A percentile compares a stretch with the other conserved stretches of the same genome.
phyloP scores from a whole-genome alignment of 192 early-diverging fungal genomes.

The Dissophora ornata region DNA sequence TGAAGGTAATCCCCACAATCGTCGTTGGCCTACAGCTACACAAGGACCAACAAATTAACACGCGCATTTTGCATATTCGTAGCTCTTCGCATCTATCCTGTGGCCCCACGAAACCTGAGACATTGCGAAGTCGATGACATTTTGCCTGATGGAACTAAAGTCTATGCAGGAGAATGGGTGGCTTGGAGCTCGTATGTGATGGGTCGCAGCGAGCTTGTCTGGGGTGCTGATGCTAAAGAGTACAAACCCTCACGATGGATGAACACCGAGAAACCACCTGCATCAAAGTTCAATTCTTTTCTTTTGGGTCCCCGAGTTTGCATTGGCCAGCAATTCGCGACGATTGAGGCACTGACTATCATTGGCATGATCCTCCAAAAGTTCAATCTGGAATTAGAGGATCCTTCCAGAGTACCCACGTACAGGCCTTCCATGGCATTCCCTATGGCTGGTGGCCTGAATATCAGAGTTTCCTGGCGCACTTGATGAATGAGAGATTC shows the following conservation, averaged over 20 bases:
- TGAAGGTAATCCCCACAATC: slow-evolving; percentile 16
- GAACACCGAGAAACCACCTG: slow-evolving; percentile 10
- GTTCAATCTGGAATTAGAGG: slow-evolving; percentile 10
- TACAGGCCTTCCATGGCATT: slow-evolving; percentile 5
- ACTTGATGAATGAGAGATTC: too few relatives aligned
- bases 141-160: slow-evolving; percentile 69
- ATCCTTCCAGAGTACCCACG: background rate
- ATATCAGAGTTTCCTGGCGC: slow-evolving; percentile 8
- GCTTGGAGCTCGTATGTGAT: slow-evolving; percentile 62
- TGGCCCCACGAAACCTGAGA: slow-evolving; percentile 58
- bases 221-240: slow-evolving; percentile 72
- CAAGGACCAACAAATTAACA: slow-evolving; percentile 40
- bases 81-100: slow-evolving; percentile 28
- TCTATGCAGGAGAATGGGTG: slow-evolving; percentile 63
- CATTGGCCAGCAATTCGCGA: slow-evolving; percentile 45
- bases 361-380: slow-evolving; percentile 18
- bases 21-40: slow-evolving; percentile 22
- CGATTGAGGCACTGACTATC: slow-evolving; percentile 35
- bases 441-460: slow-evolving; percentile 10
- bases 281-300: slow-evolving; percentile 1
- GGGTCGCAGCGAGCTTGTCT: slow-evolving; percentile 65
- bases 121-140: slow-evolving; percentile 63
- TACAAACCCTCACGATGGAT: slow-evolving; percentile 79
- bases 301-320: slow-evolving; percentile 1
- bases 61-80: background rate